phyloP scores from a whole-genome alignment of 2,329 filamentous ascomycete genomes.

The Alternaria sp. region DNA sequence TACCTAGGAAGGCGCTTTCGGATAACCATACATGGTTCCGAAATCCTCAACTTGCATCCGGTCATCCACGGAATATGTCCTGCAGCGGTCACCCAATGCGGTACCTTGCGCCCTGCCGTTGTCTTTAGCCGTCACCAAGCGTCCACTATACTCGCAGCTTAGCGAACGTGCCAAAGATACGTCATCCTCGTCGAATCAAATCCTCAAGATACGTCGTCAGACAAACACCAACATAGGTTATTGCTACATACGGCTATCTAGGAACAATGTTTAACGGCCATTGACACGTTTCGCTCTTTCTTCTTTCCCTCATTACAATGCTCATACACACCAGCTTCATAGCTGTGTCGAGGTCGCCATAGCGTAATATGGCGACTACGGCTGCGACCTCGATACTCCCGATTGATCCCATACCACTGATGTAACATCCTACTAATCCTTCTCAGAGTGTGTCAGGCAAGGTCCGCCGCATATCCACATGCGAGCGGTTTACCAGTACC shows the following conservation, averaged over 20 bases:
- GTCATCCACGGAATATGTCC: neutral
- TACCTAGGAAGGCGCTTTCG: constrained; percentile 2
- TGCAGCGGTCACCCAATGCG: constrained; percentile 8
- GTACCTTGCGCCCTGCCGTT: constrained; percentile 6
- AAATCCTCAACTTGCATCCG: neutral
- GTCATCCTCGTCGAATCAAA: neutral
- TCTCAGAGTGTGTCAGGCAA: no score
- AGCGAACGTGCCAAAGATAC: neutral
- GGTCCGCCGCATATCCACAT: no score
- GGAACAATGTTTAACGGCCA: no score
- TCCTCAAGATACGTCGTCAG: neutral
- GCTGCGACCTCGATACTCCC: no score
- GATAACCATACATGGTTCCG: neutral
- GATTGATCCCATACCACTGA: no score
- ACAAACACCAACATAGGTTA: neutral
- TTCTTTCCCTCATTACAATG: no score
- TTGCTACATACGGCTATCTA: neutral
- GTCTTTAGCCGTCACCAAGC: neutral
- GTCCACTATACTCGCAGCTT: no score
- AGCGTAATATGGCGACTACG: no score
- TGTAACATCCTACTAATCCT: no score
- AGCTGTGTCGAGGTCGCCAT: no score
- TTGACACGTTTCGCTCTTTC: accelerated
- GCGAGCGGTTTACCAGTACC: no score
- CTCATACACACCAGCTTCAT: no score